Evolutionary conservation across 2,329 filamentous ascomycete species (phyloP).

Genomic region (Aspergillus awamori): DNA sequence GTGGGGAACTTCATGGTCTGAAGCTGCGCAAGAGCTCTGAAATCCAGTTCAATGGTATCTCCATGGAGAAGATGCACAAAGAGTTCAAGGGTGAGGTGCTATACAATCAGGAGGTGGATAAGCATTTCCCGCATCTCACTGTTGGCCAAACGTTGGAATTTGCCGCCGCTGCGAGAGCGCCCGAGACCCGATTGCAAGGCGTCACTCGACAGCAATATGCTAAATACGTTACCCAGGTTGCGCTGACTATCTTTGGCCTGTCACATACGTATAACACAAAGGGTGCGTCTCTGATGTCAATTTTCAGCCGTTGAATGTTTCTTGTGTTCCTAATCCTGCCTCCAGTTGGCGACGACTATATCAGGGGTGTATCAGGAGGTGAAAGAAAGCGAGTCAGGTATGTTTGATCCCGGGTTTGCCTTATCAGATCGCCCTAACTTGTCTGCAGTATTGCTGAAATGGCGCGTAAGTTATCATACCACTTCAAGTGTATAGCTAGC

Average conservation of each 20-base stretch:
- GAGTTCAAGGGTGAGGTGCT: slow-evolving; percentile 48
- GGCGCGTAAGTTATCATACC: slow-evolving; percentile 29
- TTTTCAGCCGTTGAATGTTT: neutral
- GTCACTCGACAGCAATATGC: slow-evolving; percentile 50
- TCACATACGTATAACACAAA: slow-evolving; percentile 52
- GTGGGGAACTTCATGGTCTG: slow-evolving; percentile 80
- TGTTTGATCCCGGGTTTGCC: slow-evolving; percentile 24
- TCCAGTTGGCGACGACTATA: slow-evolving; percentile 56
- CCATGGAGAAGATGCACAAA: slow-evolving; percentile 73
- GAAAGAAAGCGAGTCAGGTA: slow-evolving; percentile 62
- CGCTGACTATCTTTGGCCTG: slow-evolving; percentile 47
- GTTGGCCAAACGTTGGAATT: slow-evolving; percentile 61
- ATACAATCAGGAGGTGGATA: slow-evolving; percentile 47
- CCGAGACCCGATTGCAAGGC: slow-evolving; percentile 44
- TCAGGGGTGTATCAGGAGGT: slow-evolving; percentile 64
- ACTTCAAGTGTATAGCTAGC: neutral
- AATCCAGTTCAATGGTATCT: slow-evolving; percentile 74
- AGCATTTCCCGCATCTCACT: slow-evolving; percentile 60
- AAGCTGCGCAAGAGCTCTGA: slow-evolving; percentile 69
- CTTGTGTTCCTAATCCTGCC: slow-evolving; percentile 2
- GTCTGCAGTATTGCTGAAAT: slow-evolving; percentile 41
- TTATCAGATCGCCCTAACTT: slow-evolving; percentile 18
- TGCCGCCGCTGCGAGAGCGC: slow-evolving; percentile 57
- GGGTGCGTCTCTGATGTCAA: slow-evolving; percentile 22
- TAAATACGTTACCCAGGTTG: slow-evolving; percentile 43